Evolutionary conservation across 352 stramenopile genomes (phyloP).

Genomic region (Globisporangium cylindrosporum): DNA sequence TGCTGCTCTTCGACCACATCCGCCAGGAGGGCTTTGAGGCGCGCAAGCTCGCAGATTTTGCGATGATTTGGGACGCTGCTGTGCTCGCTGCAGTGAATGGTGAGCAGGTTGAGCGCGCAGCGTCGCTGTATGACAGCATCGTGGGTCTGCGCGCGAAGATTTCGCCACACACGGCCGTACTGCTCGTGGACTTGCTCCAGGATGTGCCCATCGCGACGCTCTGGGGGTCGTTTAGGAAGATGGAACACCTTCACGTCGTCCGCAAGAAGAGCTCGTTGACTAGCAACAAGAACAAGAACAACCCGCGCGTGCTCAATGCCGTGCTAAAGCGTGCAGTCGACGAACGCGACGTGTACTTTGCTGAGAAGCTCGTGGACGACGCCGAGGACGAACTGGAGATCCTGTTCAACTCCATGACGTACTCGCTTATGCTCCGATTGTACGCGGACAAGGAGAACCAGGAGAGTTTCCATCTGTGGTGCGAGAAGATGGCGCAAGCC

Average conservation of each 20-base stretch:
- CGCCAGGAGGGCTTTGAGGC: conserved; percentile 44
- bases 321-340: conserved; percentile 57
- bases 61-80: conserved; percentile 67
- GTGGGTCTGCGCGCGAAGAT: conserved; percentile 33
- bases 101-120: conserved; percentile 41
- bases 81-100: conserved; percentile 48
- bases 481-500: conserved; percentile 36
- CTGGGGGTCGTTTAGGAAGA: conserved; percentile 50
- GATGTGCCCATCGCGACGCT: conserved; percentile 41
- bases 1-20: conserved; percentile 76
- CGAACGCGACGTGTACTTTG: conserved; percentile 42
- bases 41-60: conserved; percentile 30
- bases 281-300: conserved; percentile 20
- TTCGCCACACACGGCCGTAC: conserved; percentile 44
- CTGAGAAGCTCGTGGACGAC: conserved; percentile 49
- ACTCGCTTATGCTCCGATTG: conserved; percentile 66
- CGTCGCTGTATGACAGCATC: conserved; percentile 47
- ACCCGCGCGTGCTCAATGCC: conserved; percentile 52
- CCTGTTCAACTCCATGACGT: conserved; percentile 66
- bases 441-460: conserved; percentile 48
- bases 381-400: conserved; percentile 36
- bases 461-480: conserved; percentile 47
- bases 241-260: conserved; percentile 45
- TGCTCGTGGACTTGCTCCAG: conserved; percentile 41
- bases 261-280: conserved; percentile 24